Conservation (phyloP, 148 eudicot genomes). For the Rhododendron williamsianum region DNA sequence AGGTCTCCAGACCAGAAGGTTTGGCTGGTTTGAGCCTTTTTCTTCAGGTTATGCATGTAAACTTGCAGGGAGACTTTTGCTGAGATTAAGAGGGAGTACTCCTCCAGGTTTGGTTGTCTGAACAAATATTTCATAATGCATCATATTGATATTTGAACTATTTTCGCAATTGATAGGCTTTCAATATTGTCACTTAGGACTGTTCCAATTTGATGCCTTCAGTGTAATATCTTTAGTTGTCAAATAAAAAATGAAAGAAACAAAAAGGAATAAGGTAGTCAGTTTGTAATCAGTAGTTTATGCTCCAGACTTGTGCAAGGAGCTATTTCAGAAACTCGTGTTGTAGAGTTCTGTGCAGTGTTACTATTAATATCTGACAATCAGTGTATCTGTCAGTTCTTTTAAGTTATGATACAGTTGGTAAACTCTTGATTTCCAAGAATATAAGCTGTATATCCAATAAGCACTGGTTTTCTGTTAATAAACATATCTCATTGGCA, state of each 20-base stretch:
- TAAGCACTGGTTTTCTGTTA: background rate
- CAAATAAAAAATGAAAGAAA: background rate
- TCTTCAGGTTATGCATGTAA: background rate
- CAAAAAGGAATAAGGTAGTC: background rate
- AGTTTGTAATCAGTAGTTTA: constrained; percentile 1
- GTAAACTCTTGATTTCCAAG: background rate
- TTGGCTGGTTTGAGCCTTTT: background rate
- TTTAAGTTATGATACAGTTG: background rate
- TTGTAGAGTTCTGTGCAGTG: background rate
- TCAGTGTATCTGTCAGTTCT: background rate
- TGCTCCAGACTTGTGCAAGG: background rate
- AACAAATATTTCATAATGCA: background rate
- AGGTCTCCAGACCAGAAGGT: background rate
- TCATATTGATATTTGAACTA: background rate
- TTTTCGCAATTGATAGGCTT: background rate
- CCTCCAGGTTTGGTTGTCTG: background rate
- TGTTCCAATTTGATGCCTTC: background rate
- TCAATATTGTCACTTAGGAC: background rate
- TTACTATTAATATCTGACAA: background rate
- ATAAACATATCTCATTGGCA: background rate
- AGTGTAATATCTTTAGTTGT: background rate
- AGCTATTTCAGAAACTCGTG: background rate
- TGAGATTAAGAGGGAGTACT: background rate
- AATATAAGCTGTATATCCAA: constrained; percentile 4
- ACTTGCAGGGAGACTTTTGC: background rate